Base-by-base conservation (phyloP, 805 yeast genomes). In the Pichia kluyveri region DNA sequence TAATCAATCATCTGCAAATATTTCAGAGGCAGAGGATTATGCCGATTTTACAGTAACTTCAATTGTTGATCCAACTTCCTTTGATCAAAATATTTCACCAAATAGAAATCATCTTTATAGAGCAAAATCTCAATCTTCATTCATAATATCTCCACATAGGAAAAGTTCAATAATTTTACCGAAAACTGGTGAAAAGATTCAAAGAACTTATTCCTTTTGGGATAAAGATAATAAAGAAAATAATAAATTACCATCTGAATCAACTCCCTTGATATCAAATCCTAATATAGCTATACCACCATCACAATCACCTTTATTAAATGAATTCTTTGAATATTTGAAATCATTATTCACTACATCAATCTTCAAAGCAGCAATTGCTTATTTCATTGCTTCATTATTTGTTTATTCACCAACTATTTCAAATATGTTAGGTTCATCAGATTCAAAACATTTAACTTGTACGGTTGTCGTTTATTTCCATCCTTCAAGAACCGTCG, bases 381-480 rank as follows among this genome's bases (percentile, higher is more conserved):
- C 93, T 1, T 87, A 87, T 59, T 66, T 82, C 10, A 50, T 86
- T 1, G 91, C 89, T 1, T 82, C 95, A 0, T 58, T 84, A 48
- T 86, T 82, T 1, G 93, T 86, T 17, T 85, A 82, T 61, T 72
- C 72, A 55, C 58, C 71, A 1, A 66, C 75, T 0, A 66, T 81
- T 42, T 71, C 80, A 11, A 56, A 62, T 17, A 51, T 79, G 2
- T 60, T 85, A 40, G 95, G 95, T 0, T 60, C 66, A 36, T 72
- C 85, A 27, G 90, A 84, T 63, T 79, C 84, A 11, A 86, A 86
- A 60, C 96, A 86, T 67, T 75, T 85, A 53, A 80, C 83, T 3
- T 88, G 95, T 38, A 87, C 95, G 0, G 83, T 83, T 10, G 83
- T 86, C 1, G 93, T 86, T 2, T 87, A 87, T 62, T 86, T 87